These are phyloP conservation scores for Saccharomycopsis synnaedendra DNA, from an alignment of 805 yeast species.

Conservation along the genomic window DNA sequence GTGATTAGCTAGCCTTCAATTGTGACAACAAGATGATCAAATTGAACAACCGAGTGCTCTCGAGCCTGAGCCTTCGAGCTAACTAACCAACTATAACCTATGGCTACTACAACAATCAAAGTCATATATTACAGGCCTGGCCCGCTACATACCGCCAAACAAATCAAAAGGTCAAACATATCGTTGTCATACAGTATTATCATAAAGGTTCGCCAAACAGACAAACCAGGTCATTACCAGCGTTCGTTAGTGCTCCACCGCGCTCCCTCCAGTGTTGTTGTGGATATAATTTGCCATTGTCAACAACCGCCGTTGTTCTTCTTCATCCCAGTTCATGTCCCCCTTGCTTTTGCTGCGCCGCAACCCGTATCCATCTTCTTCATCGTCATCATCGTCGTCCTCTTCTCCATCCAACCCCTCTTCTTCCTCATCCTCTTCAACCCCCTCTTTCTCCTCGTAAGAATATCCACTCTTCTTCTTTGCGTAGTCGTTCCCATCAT, in stretches of 20 bases:
- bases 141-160: too few relatives aligned
- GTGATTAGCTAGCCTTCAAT: too few relatives aligned
- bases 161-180: too few relatives aligned
- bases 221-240: neutral
- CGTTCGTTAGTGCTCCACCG: constrained; percentile 5
- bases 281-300: constrained; percentile 23
- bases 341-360: constrained; percentile 27
- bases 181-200: too few relatives aligned
- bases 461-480: constrained; percentile 20
- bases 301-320: constrained; percentile 23
- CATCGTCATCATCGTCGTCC: constrained; percentile 16
- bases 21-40: too few relatives aligned
- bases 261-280: constrained; percentile 18
- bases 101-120: too few relatives aligned
- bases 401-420: constrained; percentile 18
- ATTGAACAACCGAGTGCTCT: too few relatives aligned
- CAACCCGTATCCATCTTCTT: constrained; percentile 23
- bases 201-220: too few relatives aligned
- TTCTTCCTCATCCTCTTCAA: constrained; percentile 17
- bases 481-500: constrained; percentile 67
- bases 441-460: constrained; percentile 15
- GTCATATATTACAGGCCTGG: too few relatives aligned
- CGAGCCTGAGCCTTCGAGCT: too few relatives aligned
- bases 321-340: constrained; percentile 24
- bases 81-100: too few relatives aligned